Conservation (phyloP, 176 grass and related monocot genomes). For the Tillandsia fasciculata region DNA sequence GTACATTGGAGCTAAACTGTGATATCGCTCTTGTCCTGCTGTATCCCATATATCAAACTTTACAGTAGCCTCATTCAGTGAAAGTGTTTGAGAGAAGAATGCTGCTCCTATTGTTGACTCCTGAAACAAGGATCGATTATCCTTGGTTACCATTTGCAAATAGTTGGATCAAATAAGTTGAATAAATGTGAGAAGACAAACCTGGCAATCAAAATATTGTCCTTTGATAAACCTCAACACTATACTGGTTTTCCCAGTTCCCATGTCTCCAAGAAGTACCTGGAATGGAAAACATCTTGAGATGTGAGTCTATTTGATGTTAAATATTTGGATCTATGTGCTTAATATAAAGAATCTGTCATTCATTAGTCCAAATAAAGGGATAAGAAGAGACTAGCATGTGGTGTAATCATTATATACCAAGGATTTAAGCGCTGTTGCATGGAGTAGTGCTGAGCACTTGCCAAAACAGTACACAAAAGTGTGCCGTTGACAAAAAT, state of each 20-base stretch:
- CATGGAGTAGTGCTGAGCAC: too few species aligned
- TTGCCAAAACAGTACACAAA: too few species aligned
- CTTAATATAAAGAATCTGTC: neutral
- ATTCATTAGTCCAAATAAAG: neutral
- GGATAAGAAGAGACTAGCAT: neutral
- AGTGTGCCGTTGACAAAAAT: too few species aligned
- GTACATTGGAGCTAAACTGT: constrained; percentile 82
- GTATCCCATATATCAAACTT: constrained; percentile 89
- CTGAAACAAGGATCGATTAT: constrained; percentile 17
- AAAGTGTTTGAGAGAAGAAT: constrained; percentile 69
- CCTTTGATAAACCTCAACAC: constrained; percentile 64
- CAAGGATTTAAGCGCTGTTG: too few species aligned
- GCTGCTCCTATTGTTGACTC: constrained; percentile 83
- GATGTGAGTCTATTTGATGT: neutral
- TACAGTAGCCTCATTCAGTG: constrained; percentile 38
- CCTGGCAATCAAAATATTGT: constrained; percentile 62
- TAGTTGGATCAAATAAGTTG: neutral
- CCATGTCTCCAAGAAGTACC: constrained; percentile 69
- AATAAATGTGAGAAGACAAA: neutral
- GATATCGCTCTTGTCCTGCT: constrained; percentile 66
- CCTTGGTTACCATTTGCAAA: neutral
- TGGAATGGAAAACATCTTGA: neutral
- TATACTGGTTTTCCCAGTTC: constrained; percentile 80
- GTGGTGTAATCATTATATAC: neutral
- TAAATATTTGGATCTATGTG: neutral